Evolutionary conservation across 208 protist genomes (phyloP).

Genomic region (Novymonas esmeraldas): DNA sequence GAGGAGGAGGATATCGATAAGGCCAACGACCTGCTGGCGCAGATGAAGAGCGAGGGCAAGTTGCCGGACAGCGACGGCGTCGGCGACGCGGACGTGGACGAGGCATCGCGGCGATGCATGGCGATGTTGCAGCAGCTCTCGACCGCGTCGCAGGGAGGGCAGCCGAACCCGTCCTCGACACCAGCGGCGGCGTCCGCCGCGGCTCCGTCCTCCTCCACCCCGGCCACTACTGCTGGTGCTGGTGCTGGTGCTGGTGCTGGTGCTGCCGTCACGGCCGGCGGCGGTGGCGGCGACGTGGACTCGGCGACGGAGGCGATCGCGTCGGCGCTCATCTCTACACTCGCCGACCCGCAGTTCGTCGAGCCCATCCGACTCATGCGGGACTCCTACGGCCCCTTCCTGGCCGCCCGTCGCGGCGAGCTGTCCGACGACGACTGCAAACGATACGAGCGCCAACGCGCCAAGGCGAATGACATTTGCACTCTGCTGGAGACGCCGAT

Average conservation of each 20-base stretch:
- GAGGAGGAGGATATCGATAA: conserved; percentile 52
- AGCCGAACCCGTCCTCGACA: neutral
- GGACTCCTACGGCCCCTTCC: conserved; percentile 60
- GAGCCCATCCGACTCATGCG: conserved; percentile 67
- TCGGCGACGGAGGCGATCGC: conserved; percentile 36
- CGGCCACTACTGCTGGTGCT: neutral
- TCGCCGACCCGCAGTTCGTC: conserved; percentile 62
- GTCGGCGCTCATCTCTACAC: conserved; percentile 43
- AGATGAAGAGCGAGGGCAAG: conserved; percentile 38
- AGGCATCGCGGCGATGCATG: conserved; percentile 36
- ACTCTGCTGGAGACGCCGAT: conserved; percentile 53
- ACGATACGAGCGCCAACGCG: conserved; percentile 55
- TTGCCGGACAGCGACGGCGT: conserved; percentile 15
- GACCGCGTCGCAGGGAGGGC: neutral
- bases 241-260: neutral
- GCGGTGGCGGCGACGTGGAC: conserved; percentile 1
- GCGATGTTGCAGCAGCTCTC: conserved; percentile 40
- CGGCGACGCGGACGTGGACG: conserved; percentile 34
- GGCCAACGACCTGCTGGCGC: conserved; percentile 37
- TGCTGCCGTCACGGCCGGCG: neutral
- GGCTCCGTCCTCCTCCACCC: conserved; percentile 5
- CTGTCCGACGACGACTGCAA: conserved; percentile 48
- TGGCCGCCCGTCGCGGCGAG: conserved; percentile 38
- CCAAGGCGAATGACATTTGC: conserved; percentile 59
- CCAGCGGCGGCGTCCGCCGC: conserved; percentile 5